These are phyloP conservation scores for Pichia sp. DNA, from an alignment of 1,139 yeast species.

Conservation along the genomic window DNA sequence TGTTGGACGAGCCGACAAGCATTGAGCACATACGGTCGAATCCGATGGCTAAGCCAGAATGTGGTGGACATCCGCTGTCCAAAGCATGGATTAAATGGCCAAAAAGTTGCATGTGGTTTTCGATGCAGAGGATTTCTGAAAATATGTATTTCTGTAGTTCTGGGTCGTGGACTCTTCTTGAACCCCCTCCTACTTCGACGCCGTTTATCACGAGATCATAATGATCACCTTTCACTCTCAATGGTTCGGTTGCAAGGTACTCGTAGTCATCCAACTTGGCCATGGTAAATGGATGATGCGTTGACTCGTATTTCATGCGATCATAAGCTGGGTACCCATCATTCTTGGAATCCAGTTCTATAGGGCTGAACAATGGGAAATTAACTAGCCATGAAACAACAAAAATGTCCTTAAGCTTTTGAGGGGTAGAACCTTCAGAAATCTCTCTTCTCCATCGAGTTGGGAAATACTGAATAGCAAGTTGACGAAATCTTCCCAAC, in stretches of 20 bases:
- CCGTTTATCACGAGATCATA: slow-evolving; percentile 93
- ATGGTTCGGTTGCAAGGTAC: slow-evolving; percentile 48
- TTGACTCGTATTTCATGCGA: slow-evolving; percentile 48
- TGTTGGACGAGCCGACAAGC: slow-evolving; percentile 68
- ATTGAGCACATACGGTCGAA: slow-evolving; percentile 91
- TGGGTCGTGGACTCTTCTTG: slow-evolving; percentile 89
- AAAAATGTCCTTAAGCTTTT: slow-evolving; percentile 34
- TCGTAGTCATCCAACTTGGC: slow-evolving; percentile 66
- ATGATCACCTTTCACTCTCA: slow-evolving; percentile 81
- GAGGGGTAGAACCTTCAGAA: slow-evolving; percentile 4
- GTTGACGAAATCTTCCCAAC: slow-evolving; percentile 76
- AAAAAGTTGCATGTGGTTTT: slow-evolving; percentile 59
- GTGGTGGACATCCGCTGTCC: slow-evolving; percentile 95
- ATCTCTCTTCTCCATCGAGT: slow-evolving; percentile 42
- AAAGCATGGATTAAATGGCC: slow-evolving; percentile 83
- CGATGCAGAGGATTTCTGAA: slow-evolving; percentile 48
- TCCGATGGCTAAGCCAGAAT: slow-evolving; percentile 95
- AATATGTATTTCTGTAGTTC: slow-evolving; percentile 68
- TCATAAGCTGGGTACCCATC: slow-evolving; percentile 59
- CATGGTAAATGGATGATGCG: slow-evolving; percentile 98
- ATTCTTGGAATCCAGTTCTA: slow-evolving; percentile 35
- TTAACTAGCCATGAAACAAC: slow-evolving; percentile 85
- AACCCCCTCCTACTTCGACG: slow-evolving; percentile 95
- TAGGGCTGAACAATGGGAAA: slow-evolving; percentile 86
- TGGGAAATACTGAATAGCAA: slow-evolving; percentile 56